Base-by-base conservation (phyloP, 257 asterid species). In the Solanum tarijense region DNA sequence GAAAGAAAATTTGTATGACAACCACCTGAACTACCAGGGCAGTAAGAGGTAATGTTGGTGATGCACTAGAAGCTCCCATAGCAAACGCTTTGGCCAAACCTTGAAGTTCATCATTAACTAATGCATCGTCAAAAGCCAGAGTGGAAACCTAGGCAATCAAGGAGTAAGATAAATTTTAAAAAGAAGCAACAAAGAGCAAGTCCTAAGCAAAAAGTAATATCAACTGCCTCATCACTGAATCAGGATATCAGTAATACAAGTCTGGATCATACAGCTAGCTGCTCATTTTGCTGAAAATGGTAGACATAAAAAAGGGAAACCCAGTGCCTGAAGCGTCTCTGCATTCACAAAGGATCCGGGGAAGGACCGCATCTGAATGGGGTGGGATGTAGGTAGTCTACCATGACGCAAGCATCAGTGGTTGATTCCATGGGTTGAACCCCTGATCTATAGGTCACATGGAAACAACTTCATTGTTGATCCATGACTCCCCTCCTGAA, bases 11-110 rank as follows among this genome's bases (percentile, higher is more conserved):
- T 83, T 12, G 75, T 38, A 32, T 48, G 27, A 25, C 76, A 11
- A 87, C 31, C 90, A 96, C 99, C 98, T 97, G 99, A 89, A 97
- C 90, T 31, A 95, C 98, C 81, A 97, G 89, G 88, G 94, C 89
- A 34, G 99, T 92, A 86, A 95, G 87, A 89, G 99, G 99, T 92
- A 97, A 91, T 52, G 91, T 87, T 46, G 95, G 94, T 91, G 93
- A 92, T 87, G 90, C 95, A 38, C 86, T 87, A 84, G 92, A 73
- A 88, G 96, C 94, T 82, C 95, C 96, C 43, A 58, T 89, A 86
- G 90, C 88, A 90, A 97, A 97, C 23, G 95, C 94, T 93, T 93
- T 95, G 88, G 94, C 96, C 91, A 97, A 87, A 74, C 89, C 91
- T 85, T 93, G 91, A 83, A 96, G 88, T 92, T 97, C 99, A 88